Conservation (phyloP, 805 yeast species). For the Saccharomycopsis oosterbeekiorum region DNA sequence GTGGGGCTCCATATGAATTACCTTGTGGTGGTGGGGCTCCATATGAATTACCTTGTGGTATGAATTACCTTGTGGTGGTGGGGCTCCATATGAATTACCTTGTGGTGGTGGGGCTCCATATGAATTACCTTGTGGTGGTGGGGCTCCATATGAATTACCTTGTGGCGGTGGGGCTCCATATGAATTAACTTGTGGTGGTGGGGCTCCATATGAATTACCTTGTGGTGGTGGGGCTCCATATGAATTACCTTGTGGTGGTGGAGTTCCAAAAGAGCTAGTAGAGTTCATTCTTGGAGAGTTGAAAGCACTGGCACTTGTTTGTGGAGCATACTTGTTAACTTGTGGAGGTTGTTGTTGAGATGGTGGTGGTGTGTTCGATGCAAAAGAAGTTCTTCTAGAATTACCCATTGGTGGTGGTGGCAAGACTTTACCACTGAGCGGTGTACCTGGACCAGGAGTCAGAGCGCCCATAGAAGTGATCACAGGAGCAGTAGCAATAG, state of each 20-base stretch:
- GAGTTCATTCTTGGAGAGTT: constrained; percentile 12
- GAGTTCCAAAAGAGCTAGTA: constrained; percentile 5
- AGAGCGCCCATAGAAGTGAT: constrained; percentile 21
- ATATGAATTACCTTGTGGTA: background rate
- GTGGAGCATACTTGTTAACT: constrained; percentile 15
- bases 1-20: constrained; percentile 18
- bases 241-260: constrained; percentile 20
- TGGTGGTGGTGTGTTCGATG: constrained; percentile 24
- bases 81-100: background rate
- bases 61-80: constrained; percentile 11
- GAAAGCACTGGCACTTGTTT: constrained; percentile 3
- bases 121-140: constrained; percentile 2
- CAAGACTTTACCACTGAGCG: background rate
- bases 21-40: background rate
- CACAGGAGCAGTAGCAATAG: constrained; percentile 23
- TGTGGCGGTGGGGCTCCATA: constrained; percentile 2
- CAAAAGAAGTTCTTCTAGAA: constrained; percentile 27
- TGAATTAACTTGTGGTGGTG: background rate
- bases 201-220: background rate
- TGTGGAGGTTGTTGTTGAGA: constrained; percentile 18
- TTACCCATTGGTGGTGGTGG: constrained; percentile 16
- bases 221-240: constrained; percentile 16
- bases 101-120: constrained; percentile 18
- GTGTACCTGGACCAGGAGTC: constrained; percentile 22
- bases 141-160: constrained; percentile 6